Conservation (phyloP, 2,329 filamentous ascomycete genomes). For the Diaporthe citriasiana region DNA sequence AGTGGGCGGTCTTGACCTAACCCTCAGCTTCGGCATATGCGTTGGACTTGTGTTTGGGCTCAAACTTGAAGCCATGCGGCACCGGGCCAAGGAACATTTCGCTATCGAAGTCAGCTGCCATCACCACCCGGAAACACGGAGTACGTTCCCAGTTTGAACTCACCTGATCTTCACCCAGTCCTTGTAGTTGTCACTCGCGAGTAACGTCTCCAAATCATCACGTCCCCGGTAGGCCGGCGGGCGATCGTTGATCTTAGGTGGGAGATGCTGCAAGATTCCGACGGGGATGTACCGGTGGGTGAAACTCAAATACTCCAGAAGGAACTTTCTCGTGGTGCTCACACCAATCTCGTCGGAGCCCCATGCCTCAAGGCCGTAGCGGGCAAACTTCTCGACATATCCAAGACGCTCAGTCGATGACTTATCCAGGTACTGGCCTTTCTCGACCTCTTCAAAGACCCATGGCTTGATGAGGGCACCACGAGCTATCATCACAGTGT, state of each 20-base stretch:
- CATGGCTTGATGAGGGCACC: conserved; percentile 97
- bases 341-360: conserved; percentile 95
- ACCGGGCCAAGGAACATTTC: conserved; percentile 98
- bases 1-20: conserved; percentile 50
- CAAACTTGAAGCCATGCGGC: conserved; percentile 91
- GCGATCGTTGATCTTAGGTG: conserved; percentile 89
- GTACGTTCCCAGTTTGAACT: conserved; percentile 52
- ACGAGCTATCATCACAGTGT: conserved; percentile 97
- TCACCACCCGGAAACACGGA: conserved; percentile 7
- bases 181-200: conserved; percentile 91
- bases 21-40: conserved; percentile 86
- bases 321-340: conserved; percentile 89
- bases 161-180: conserved; percentile 99
- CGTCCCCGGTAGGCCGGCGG: conserved; percentile 87
- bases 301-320: conserved; percentile 97
- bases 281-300: conserved; percentile 91
- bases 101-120: conserved; percentile 61
- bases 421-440: conserved; percentile 95
- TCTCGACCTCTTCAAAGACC: conserved; percentile 96
- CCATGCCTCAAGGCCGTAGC: conserved; percentile 94
- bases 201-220: conserved; percentile 92
- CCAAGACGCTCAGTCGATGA: conserved; percentile 86
- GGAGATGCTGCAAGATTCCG: conserved; percentile 88
- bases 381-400: conserved; percentile 90
- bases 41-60: conserved; percentile 98